Conservation (phyloP, 495 filamentous ascomycete genomes). For the Tuber aestivum region DNA sequence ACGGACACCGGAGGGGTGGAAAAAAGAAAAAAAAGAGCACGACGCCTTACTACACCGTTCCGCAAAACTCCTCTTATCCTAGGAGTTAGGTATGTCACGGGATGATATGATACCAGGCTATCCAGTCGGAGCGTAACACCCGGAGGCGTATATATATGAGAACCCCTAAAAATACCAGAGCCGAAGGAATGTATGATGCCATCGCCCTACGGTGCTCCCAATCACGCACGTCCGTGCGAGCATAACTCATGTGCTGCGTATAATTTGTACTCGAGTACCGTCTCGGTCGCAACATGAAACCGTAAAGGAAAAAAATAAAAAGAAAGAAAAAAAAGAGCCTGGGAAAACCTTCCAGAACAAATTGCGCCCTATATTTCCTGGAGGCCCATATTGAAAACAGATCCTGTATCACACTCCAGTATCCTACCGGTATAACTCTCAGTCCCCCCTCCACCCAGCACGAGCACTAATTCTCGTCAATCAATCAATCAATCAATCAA, state of each 20-base stretch:
- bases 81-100: not conserved
- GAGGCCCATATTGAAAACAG: no score
- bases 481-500: no score
- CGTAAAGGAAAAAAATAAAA: not conserved
- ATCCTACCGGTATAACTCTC: no score
- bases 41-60: not conserved
- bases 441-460: no score
- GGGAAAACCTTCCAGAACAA: not conserved
- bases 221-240: not conserved
- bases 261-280: not conserved
- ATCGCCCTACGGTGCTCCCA: no score
- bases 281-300: not conserved
- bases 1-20: not conserved
- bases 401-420: no score
- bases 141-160: not conserved
- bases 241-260: no score
- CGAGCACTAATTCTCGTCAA: no score
- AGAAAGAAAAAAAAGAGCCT: not conserved
- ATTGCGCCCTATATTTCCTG: not conserved
- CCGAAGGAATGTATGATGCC: not conserved
- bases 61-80: not conserved
- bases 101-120: not conserved
- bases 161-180: not conserved
- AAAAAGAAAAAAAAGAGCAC: not conserved
- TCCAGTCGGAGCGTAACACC: not conserved